A percentile compares a stretch with the other conserved stretches of the same genome.
phyloP scores from a whole-genome alignment of 139 green algal species.

The Picocystis salinarum region DNA sequence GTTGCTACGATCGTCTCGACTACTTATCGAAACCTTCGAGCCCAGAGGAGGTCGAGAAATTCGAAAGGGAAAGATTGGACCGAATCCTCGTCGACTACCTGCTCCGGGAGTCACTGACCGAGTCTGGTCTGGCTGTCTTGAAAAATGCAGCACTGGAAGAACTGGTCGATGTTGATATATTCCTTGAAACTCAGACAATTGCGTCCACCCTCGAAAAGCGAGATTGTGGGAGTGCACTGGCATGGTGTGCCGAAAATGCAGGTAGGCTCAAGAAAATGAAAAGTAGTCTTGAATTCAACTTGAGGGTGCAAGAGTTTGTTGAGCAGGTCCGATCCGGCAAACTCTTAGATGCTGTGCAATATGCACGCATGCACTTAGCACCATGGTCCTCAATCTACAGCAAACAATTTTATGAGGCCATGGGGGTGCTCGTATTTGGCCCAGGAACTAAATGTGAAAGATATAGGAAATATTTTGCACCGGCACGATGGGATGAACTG shows the following conservation, averaged over 20 bases:
- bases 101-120: no score
- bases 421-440: conserved; percentile 55
- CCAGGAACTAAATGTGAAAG: conserved; percentile 20
- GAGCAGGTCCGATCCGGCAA: conserved; percentile 55
- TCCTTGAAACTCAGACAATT: conserved; percentile 32
- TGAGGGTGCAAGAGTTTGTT: conserved; percentile 73
- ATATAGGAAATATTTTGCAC: conserved; percentile 20
- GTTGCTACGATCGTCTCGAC: no score
- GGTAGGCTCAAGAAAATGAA: conserved; percentile 47
- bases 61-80: no score
- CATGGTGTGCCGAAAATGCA: conserved; percentile 56
- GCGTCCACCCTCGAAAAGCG: conserved; percentile 31
- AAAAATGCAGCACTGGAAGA: no score
- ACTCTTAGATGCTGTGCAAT: conserved; percentile 43
- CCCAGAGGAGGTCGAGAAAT: no score
- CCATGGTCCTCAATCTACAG: conserved; percentile 38
- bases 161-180: conserved; percentile 61
- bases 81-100: no score
- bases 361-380: conserved; percentile 57
- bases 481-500: conserved; percentile 36
- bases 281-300: conserved; percentile 70
- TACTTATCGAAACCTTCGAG: no score
- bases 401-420: conserved; percentile 62
- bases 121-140: no score
- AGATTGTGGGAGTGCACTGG: conserved; percentile 45